Evolutionary conservation across 202 grass and related monocot genomes (phyloP).

Genomic region (Brachypodium distachyon): DNA sequence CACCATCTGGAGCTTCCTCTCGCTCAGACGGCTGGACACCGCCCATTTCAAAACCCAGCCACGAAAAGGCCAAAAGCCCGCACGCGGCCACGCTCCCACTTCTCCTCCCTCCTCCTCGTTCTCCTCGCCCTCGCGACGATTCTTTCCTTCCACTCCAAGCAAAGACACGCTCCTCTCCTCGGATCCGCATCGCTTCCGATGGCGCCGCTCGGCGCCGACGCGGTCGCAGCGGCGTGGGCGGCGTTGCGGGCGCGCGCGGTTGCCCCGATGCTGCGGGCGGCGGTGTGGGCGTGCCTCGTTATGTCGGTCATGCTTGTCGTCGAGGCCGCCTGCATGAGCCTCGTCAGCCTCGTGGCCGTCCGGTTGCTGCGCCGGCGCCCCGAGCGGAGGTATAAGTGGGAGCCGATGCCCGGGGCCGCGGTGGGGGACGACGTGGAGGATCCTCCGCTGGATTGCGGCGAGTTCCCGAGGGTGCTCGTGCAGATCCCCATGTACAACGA

Average conservation of each 20-base stretch:
- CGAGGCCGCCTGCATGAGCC: conserved; percentile 69
- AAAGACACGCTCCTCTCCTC: neutral
- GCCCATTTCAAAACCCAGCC: conserved; percentile 6
- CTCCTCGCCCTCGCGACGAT: neutral
- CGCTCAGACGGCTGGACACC: neutral
- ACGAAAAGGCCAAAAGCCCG: neutral
- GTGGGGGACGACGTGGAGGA: conserved; percentile 1
- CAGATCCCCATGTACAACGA: conserved; percentile 95
- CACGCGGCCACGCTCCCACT: neutral
- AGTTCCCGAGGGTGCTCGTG: conserved; percentile 68
- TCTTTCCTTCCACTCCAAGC: conserved; percentile 26
- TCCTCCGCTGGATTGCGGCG: neutral
- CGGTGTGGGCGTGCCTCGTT: conserved; percentile 50
- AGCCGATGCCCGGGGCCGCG: conserved; percentile 14
- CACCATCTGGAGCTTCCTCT: neutral
- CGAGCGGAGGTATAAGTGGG: conserved; percentile 42
- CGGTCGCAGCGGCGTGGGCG: neutral
- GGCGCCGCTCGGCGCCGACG: neutral
- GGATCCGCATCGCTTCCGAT: neutral
- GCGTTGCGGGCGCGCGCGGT: conserved; percentile 16
- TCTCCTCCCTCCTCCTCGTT: too few species aligned
- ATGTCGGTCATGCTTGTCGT: conserved; percentile 75
- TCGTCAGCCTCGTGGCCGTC: conserved; percentile 43
- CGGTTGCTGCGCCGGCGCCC: conserved; percentile 21
- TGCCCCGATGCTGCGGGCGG: conserved; percentile 31